These are phyloP conservation scores for Esteya vermicola DNA, from an alignment of 2,329 filamentous ascomycete species.

Conservation along the genomic window DNA sequence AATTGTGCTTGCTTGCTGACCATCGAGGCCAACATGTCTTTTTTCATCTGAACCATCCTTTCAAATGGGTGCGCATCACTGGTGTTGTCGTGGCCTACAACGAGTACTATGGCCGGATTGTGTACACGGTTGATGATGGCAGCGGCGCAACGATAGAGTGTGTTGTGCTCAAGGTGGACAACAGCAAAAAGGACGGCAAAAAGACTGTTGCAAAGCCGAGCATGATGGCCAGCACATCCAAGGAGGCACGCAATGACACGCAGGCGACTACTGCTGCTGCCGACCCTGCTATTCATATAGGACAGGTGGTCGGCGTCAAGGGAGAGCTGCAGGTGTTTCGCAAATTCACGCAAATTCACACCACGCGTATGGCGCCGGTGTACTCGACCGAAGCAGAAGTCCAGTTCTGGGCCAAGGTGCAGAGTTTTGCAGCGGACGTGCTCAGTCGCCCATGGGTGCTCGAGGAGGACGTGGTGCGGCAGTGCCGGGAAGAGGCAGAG, in stretches of 20 bases:
- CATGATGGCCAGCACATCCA: not conserved
- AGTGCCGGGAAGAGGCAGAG: constrained; percentile 33
- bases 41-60: constrained; percentile 60
- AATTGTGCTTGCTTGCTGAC: not conserved
- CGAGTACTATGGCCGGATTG: constrained; percentile 28
- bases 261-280: not conserved
- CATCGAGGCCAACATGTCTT: constrained; percentile 36
- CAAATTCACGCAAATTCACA: constrained; percentile 31
- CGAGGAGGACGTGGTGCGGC: constrained; percentile 29
- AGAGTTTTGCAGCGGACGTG: constrained; percentile 32
- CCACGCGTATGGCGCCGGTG: constrained; percentile 34
- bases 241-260: not conserved
- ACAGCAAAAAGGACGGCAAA: not conserved
- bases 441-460: constrained; percentile 42
- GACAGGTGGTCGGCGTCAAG: constrained; percentile 42
- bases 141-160: constrained; percentile 45
- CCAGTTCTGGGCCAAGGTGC: constrained; percentile 41
- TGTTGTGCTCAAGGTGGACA: constrained; percentile 11
- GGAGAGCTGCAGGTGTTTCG: constrained; percentile 34
- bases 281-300: constrained; percentile 21
- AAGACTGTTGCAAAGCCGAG: not conserved
- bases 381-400: constrained; percentile 42
- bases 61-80: constrained; percentile 59
- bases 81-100: constrained; percentile 55
- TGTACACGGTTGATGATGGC: constrained; percentile 51